phyloP scores from a whole-genome alignment of 2,329 filamentous ascomycete genomes.

The Colletotrichum tropicale region DNA sequence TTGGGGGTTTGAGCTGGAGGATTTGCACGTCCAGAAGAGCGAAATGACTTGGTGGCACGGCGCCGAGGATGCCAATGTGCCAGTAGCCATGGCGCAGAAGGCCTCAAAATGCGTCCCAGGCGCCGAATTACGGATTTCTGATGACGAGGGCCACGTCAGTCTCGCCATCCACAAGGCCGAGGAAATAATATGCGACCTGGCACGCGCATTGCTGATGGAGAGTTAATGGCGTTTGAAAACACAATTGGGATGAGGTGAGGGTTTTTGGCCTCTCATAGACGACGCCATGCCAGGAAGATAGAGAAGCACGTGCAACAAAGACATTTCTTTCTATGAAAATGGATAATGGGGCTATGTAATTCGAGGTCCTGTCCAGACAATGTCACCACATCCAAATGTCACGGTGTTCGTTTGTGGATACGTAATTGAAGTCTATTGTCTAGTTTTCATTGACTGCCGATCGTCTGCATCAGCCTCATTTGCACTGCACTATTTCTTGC shows the following conservation, averaged over 20 bases:
- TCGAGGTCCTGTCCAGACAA: background rate
- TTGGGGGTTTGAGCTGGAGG: slow-evolving; percentile 34
- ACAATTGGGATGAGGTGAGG: background rate
- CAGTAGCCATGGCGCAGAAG: slow-evolving; percentile 26
- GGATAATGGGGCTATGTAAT: background rate
- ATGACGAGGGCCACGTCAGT: background rate
- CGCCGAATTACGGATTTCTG: background rate
- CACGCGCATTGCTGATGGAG: background rate
- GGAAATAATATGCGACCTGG: background rate
- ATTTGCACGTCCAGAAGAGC: slow-evolving; percentile 25
- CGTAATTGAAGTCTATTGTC: background rate
- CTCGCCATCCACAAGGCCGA: background rate
- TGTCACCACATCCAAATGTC: background rate
- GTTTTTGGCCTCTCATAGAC: background rate
- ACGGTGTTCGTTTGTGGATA: background rate
- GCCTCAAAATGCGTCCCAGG: background rate
- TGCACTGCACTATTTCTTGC: background rate
- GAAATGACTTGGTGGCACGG: slow-evolving; percentile 37
- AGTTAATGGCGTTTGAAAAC: background rate
- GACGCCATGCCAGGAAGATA: background rate
- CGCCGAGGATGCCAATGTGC: slow-evolving; percentile 32
- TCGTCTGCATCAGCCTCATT: background rate
- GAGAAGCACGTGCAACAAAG: background rate
- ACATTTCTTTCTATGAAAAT: background rate
- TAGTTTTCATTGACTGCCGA: background rate